Conservation (phyloP, 2,329 filamentous ascomycete genomes). For the Fusarium tricinctum region DNA sequence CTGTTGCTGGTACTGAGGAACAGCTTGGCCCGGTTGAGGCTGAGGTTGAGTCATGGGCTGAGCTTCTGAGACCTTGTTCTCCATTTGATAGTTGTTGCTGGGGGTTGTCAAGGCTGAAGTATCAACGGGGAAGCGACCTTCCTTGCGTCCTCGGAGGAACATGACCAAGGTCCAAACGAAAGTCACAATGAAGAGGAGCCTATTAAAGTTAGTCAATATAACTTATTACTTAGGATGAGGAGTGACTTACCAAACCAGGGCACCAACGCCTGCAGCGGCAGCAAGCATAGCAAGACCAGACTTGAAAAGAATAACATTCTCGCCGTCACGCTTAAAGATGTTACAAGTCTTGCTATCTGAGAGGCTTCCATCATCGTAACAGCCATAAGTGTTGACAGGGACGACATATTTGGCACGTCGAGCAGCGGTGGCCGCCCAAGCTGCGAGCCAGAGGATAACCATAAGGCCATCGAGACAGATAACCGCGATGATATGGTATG, state of each 20-base stretch:
- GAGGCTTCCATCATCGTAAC: conserved; percentile 57
- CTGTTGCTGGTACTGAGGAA: conserved; percentile 44
- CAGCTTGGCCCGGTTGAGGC: conserved; percentile 12
- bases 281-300: conserved; percentile 55
- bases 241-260: conserved; percentile 57
- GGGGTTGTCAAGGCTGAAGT: conserved; percentile 20
- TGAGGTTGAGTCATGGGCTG: conserved; percentile 44
- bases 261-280: conserved; percentile 60
- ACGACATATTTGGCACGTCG: conserved; percentile 56
- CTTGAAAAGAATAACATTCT: conserved; percentile 54
- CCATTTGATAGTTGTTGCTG: conserved; percentile 53
- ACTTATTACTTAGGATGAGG: rapidly evolving
- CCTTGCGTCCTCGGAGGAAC: conserved; percentile 57
- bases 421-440: conserved; percentile 59
- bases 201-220: conserved; percentile 35
- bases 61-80: conserved; percentile 51
- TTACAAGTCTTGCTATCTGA: conserved; percentile 57
- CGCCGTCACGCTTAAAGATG: conserved; percentile 43
- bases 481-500: conserved; percentile 62
- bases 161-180: conserved; percentile 55
- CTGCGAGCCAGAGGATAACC: conserved; percentile 63
- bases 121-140: conserved; percentile 53
- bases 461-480: conserved; percentile 61
- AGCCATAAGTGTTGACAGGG: conserved; percentile 50
- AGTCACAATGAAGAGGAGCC: conserved; percentile 57